phyloP scores from a whole-genome alignment of 768 basidiomycete genomes.

The Podaxis sp. region DNA sequence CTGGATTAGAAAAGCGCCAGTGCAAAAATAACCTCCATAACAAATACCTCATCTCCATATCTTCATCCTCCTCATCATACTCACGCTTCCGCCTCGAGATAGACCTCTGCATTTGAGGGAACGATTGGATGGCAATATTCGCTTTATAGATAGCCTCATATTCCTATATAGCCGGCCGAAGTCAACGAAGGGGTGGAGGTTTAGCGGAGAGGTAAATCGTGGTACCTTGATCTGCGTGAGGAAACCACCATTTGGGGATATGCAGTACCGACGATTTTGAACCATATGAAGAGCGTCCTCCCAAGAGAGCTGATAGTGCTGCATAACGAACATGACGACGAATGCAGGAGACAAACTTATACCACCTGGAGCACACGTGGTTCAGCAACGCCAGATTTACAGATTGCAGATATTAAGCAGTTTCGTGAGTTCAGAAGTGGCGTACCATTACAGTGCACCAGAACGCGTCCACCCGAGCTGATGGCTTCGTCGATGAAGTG shows the following conservation, averaged over 20 bases:
- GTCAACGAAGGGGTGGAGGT: neutral
- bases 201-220: neutral
- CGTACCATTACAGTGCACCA: constrained; percentile 89
- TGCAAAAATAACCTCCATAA: neutral
- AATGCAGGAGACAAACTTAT: constrained; percentile 88
- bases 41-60: constrained; percentile 24
- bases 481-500: constrained; percentile 74
- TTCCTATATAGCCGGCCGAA: constrained; percentile 49
- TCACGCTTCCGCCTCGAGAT: constrained; percentile 66
- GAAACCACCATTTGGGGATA: constrained; percentile 91
- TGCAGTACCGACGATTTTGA: constrained; percentile 90
- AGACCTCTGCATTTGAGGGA: constrained; percentile 46
- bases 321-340: constrained; percentile 94
- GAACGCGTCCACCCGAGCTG: constrained; percentile 62
- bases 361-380: constrained; percentile 51
- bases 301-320: constrained; percentile 76
- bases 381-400: neutral
- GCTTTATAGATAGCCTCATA: constrained; percentile 93
- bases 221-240: constrained; percentile 87
- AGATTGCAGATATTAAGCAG: neutral
- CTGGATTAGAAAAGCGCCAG: constrained; percentile 5
- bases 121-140: constrained; percentile 62
- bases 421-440: neutral
- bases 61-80: constrained; percentile 72
- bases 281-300: constrained; percentile 88